Evolutionary conservation across 768 basidiomycete species (phyloP).

Genomic region (Pulveroboletus sp.): DNA sequence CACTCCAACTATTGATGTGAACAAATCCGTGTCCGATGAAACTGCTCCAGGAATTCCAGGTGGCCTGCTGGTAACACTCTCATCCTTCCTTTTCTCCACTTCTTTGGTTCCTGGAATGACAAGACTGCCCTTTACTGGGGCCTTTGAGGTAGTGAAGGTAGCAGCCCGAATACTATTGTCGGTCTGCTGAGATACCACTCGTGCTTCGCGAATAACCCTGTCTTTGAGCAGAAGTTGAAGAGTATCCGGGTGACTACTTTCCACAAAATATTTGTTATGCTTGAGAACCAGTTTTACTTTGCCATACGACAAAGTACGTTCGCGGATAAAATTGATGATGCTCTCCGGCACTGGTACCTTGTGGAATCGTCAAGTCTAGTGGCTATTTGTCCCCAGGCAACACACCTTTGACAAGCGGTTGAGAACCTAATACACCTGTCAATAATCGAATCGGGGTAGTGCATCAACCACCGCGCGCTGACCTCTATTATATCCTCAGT

Average conservation of each 20-base stretch:
- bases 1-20: slow-evolving; percentile 95
- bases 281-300: slow-evolving; percentile 98
- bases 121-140: slow-evolving; percentile 76
- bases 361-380: slow-evolving; percentile 2
- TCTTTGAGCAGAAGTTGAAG: slow-evolving; percentile 86
- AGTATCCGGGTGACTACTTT: slow-evolving; percentile 92
- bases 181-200: slow-evolving; percentile 63
- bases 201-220: slow-evolving; percentile 75
- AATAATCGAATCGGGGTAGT: slow-evolving; percentile 31
- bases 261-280: slow-evolving; percentile 96
- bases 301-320: slow-evolving; percentile 92
- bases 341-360: slow-evolving; percentile 90
- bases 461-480: slow-evolving; percentile 28
- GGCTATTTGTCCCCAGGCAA: slow-evolving; percentile 1
- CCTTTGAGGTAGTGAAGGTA: slow-evolving; percentile 76
- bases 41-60: slow-evolving; percentile 25
- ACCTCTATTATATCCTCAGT: slow-evolving; percentile 99
- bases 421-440: slow-evolving; percentile 50
- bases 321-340: slow-evolving; percentile 83
- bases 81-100: slow-evolving; percentile 66
- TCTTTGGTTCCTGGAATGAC: slow-evolving; percentile 85
- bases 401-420: slow-evolving; percentile 71
- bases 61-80: slow-evolving; percentile 35
- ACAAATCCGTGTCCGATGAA: slow-evolving; percentile 67
- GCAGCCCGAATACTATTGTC: slow-evolving; percentile 73